A percentile compares a stretch with the other conserved stretches of the same genome.
phyloP scores from a whole-genome alignment of 139 green algal genomes.

The Micractinium sp. region DNA sequence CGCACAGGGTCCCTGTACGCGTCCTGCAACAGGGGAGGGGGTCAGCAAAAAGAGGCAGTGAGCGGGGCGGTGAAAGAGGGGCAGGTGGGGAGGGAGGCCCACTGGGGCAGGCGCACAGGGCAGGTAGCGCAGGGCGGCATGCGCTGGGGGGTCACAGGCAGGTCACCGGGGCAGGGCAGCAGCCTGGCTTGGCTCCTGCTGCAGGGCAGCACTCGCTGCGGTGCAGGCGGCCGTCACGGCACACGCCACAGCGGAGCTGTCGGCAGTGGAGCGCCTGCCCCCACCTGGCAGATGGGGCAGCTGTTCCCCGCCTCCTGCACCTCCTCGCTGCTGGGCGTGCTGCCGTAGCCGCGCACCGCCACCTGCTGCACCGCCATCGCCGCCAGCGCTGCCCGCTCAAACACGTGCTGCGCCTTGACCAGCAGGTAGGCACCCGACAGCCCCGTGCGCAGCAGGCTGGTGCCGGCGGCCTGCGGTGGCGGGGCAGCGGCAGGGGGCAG shows the following conservation, averaged over 20 bases:
- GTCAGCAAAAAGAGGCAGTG: too few relatives aligned
- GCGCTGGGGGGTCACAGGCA: too few relatives aligned
- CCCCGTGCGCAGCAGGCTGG: background rate
- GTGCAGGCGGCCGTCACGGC: background rate
- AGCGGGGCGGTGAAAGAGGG: too few relatives aligned
- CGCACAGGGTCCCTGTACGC: constrained; percentile 52
- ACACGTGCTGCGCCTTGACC: constrained; percentile 32
- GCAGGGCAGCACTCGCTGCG: background rate
- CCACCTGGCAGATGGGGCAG: constrained; percentile 88
- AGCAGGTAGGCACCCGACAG: constrained; percentile 16
- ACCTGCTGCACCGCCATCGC: constrained; percentile 45
- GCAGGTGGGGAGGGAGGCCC: too few relatives aligned
- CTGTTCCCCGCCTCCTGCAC: constrained; percentile 47
- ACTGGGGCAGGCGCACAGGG: too few relatives aligned
- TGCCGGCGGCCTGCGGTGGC: background rate
- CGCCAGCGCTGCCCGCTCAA: constrained; percentile 39
- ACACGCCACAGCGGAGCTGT: background rate
- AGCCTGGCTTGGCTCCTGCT: too few relatives aligned
- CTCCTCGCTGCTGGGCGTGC: constrained; percentile 52
- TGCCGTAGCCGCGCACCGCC: constrained; percentile 56
- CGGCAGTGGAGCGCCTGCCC: background rate
- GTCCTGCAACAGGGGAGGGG: constrained; percentile 38
- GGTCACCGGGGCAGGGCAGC: too few relatives aligned
- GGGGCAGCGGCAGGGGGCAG: too few relatives aligned
- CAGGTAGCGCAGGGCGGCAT: too few relatives aligned